A percentile compares a stretch with the other conserved stretches of the same genome.
Conservation (phyloP, 108 stramenopile genomes). For the Nitzschia sp. region DNA sequence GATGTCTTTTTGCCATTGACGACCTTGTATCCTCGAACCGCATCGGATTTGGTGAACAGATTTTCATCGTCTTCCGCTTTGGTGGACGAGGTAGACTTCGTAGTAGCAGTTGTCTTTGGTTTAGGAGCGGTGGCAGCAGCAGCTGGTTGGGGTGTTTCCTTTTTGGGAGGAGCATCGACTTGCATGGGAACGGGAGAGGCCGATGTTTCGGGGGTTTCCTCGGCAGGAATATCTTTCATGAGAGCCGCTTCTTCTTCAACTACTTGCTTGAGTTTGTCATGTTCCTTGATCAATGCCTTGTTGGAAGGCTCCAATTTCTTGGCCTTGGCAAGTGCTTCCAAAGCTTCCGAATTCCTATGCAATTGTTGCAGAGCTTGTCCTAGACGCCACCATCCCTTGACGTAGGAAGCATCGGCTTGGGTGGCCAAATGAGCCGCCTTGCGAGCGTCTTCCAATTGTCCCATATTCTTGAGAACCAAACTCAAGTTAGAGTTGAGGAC, state of each 20-base stretch:
- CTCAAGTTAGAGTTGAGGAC: conserved; percentile 69
- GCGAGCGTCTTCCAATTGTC: conserved; percentile 48
- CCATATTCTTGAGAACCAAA: conserved; percentile 64
- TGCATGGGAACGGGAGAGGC: conserved; percentile 14
- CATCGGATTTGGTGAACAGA: conserved; percentile 73
- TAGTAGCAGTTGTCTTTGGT: not conserved
- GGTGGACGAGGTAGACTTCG: not conserved
- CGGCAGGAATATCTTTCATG: conserved; percentile 28
- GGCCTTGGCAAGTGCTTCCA: conserved; percentile 60
- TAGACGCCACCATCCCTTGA: conserved; percentile 79
- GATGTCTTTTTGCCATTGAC: conserved; percentile 94
- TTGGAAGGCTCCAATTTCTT: conserved; percentile 62
- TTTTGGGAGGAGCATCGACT: conserved; percentile 6
- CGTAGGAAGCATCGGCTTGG: conserved; percentile 58
- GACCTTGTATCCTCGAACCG: conserved; percentile 93
- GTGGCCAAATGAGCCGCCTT: conserved; percentile 52
- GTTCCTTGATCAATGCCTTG: conserved; percentile 72
- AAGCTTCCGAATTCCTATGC: conserved; percentile 48
- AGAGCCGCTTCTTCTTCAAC: conserved; percentile 52
- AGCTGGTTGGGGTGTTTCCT: not conserved
- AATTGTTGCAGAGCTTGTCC: conserved; percentile 63
- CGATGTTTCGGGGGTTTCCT: not conserved
- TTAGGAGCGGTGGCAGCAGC: not conserved
- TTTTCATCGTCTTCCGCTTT: conserved; percentile 32
- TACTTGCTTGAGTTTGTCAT: conserved; percentile 38